These are phyloP conservation scores for Diutina pseudorugosa DNA, from an alignment of 1,139 yeast species.

Conservation along the genomic window DNA sequence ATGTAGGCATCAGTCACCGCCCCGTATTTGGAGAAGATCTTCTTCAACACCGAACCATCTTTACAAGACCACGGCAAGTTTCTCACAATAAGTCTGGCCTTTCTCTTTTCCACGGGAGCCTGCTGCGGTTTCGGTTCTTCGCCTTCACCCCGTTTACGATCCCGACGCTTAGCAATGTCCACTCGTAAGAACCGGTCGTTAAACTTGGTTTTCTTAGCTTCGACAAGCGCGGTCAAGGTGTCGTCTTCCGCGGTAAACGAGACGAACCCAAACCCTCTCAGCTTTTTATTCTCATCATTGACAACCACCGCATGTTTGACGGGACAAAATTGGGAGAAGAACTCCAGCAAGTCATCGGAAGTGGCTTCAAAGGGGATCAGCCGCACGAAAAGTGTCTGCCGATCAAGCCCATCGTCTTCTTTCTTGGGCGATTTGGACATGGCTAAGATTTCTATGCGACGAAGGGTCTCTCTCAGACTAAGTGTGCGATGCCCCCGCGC, in stretches of 20 bases:
- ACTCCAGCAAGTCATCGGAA: constrained; percentile 67
- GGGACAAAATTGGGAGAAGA: constrained; percentile 85
- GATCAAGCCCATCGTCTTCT: constrained; percentile 32
- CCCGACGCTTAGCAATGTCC: constrained; percentile 88
- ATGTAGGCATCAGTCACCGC: constrained; percentile 82
- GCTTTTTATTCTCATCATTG: constrained; percentile 57
- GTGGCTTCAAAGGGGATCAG: constrained; percentile 74
- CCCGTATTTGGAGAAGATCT: constrained; percentile 67
- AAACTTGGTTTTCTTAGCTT: constrained; percentile 55
- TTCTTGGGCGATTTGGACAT: background rate
- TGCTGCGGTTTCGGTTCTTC: constrained; percentile 14
- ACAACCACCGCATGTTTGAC: constrained; percentile 93
- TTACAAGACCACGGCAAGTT: constrained; percentile 95
- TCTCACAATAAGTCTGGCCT: constrained; percentile 77
- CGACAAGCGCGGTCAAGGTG: constrained; percentile 60
- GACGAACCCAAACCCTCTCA: constrained; percentile 94
- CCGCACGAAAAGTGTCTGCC: constrained; percentile 71
- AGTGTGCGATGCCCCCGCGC: background rate
- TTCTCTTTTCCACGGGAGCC: constrained; percentile 44
- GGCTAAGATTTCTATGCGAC: background rate
- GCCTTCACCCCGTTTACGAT: constrained; percentile 30
- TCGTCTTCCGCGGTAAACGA: constrained; percentile 82
- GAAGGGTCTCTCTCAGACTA: background rate
- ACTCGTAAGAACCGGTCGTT: constrained; percentile 58
- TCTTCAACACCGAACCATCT: constrained; percentile 58